These are phyloP conservation scores for Thuidium tamariscinum DNA, from an alignment of 225 moss, liverwort and hornwort species.

Conservation along the genomic window DNA sequence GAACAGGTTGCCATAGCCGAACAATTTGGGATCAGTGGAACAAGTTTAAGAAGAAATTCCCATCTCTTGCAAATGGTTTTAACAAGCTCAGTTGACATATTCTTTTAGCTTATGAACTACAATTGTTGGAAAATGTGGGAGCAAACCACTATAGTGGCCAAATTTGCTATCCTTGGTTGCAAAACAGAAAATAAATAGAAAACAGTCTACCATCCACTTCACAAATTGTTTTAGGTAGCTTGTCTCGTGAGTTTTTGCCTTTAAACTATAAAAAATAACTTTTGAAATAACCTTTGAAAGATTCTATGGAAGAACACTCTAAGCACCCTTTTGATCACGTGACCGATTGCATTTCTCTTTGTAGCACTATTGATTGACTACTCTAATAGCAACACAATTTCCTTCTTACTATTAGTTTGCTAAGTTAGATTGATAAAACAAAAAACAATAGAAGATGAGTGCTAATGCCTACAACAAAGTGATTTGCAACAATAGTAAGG, in stretches of 20 bases:
- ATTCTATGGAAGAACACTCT: neutral
- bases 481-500: neutral
- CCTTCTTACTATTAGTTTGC: accelerated
- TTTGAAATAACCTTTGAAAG: neutral
- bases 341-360: neutral
- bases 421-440: accelerated
- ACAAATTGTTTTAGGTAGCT: neutral
- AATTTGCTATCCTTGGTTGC: too few relatives aligned
- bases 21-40: neutral
- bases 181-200: neutral
- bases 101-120: neutral
- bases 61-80: neutral
- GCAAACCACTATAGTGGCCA: neutral
- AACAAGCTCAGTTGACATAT: neutral
- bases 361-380: too few relatives aligned
- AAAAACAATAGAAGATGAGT: neutral
- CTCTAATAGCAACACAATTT: neutral
- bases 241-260: accelerated
- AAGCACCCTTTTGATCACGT: accelerated
- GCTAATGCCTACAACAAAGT: too few relatives aligned
- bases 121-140: neutral
- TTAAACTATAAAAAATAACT: neutral
- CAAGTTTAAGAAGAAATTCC: too few relatives aligned
- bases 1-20: neutral
- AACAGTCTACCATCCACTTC: too few relatives aligned